Evolutionary conservation across 1,284 basidiomycete genomes (phyloP).

Genomic region (Tilletia caries): DNA sequence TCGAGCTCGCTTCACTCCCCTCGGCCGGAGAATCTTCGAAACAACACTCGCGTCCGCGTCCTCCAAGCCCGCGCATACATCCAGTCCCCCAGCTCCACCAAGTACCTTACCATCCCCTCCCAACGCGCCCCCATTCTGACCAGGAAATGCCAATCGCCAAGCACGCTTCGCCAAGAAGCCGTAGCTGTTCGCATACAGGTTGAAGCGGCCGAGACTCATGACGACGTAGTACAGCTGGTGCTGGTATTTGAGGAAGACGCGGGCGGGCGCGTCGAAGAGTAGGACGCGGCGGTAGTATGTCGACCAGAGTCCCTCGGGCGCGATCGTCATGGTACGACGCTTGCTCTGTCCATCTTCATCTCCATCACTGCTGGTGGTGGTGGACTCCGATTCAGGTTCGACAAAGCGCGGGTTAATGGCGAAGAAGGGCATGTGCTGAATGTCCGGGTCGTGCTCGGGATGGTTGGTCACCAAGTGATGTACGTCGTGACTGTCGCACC

Average conservation of each 20-base stretch:
- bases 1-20: not conserved
- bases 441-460: constrained; percentile 85
- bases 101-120: not conserved
- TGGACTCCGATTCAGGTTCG: not conserved
- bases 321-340: not conserved
- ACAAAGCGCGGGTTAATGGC: constrained; percentile 87
- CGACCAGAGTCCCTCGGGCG: constrained; percentile 65
- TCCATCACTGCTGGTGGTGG: not conserved
- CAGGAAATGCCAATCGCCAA: constrained; percentile 43
- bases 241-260: constrained; percentile 71
- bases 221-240: constrained; percentile 91
- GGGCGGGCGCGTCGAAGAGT: constrained; percentile 70
- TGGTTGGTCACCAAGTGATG: constrained; percentile 97
- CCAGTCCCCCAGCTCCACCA: no score
- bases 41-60: not conserved
- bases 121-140: not conserved
- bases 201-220: constrained; percentile 88
- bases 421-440: constrained; percentile 93
- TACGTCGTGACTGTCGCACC: constrained; percentile 96
- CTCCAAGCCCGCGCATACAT: not conserved
- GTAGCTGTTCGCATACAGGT: constrained; percentile 88
- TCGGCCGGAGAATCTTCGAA: not conserved
- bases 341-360: not conserved
- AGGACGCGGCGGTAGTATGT: constrained; percentile 91
- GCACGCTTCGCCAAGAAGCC: constrained; percentile 63